Evolutionary conservation across 2,329 filamentous ascomycete genomes (phyloP).

Genomic region (Colletotrichum sp.): DNA sequence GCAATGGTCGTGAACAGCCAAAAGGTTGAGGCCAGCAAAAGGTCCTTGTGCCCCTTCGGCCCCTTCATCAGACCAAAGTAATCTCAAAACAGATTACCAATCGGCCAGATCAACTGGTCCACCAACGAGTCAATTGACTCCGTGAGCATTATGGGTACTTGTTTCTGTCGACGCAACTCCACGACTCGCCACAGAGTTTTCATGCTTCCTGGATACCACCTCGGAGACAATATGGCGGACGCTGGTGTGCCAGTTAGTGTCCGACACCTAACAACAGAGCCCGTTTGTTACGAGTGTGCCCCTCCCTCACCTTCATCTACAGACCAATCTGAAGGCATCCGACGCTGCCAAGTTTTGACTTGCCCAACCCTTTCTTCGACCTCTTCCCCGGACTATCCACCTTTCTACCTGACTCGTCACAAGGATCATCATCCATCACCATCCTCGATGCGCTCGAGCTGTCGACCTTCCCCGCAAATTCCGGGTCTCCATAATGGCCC

Average conservation of each 20-base stretch:
- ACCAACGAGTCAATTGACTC: slow-evolving; percentile 3
- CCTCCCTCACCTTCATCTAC: not conserved
- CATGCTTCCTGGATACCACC: not conserved
- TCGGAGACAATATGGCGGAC: not conserved
- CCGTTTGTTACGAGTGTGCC: not conserved
- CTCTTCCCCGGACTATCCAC: slow-evolving; percentile 18
- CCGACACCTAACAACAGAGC: not conserved
- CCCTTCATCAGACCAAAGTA: not conserved
- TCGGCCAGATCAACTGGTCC: not conserved
- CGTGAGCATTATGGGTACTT: not conserved
- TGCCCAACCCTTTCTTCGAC: not conserved
- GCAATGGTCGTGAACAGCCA: not conserved
- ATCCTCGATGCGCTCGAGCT: not conserved
- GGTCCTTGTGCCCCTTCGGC: not conserved
- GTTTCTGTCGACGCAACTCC: slow-evolving; percentile 5
- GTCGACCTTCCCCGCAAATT: slow-evolving; percentile 14
- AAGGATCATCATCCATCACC: not conserved
- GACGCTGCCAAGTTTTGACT: not conserved
- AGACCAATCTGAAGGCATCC: not conserved
- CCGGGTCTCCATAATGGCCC: not conserved
- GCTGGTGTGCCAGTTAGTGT: not conserved
- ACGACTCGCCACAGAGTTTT: slow-evolving; percentile 10
- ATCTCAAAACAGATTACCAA: not conserved
- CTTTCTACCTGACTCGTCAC: slow-evolving; percentile 3
- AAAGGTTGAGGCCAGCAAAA: not conserved